These are phyloP conservation scores for Fusarium liriodendri DNA, from an alignment of 2,329 filamentous ascomycete genomes.

Conservation along the genomic window DNA sequence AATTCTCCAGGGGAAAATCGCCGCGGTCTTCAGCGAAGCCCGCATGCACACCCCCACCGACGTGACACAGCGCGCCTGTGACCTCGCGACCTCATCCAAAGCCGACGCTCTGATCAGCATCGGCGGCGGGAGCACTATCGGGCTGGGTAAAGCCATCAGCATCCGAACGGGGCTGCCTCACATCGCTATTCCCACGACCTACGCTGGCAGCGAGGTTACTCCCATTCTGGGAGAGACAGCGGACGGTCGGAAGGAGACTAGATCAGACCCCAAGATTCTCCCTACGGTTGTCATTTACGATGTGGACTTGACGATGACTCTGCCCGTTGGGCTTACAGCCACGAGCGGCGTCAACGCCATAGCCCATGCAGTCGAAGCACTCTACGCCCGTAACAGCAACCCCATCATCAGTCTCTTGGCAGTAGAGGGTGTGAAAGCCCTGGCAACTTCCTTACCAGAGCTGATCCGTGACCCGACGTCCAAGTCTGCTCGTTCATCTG, in stretches of 20 bases:
- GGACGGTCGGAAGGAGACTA: slow-evolving; percentile 68
- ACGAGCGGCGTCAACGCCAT: slow-evolving; percentile 74
- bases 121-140: slow-evolving; percentile 53
- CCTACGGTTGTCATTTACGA: slow-evolving; percentile 73
- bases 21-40: slow-evolving; percentile 18
- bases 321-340: slow-evolving; percentile 63
- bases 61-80: slow-evolving; percentile 16
- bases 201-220: slow-evolving; percentile 73
- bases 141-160: slow-evolving; percentile 69
- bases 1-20: slow-evolving; percentile 19
- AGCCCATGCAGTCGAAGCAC: slow-evolving; percentile 70
- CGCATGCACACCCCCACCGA: slow-evolving; percentile 22
- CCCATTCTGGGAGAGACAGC: slow-evolving; percentile 72
- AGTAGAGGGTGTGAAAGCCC: slow-evolving; percentile 55
- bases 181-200: slow-evolving; percentile 67
- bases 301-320: slow-evolving; percentile 69
- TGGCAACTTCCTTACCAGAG: slow-evolving; percentile 41
- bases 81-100: background rate
- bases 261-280: slow-evolving; percentile 67
- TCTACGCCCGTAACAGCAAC: slow-evolving; percentile 72
- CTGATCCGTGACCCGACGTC: background rate
- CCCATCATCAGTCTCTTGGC: slow-evolving; percentile 70
- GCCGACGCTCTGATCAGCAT: slow-evolving; percentile 5
- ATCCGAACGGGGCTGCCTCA: slow-evolving; percentile 65
- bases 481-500: slow-evolving; percentile 39